A percentile compares a stretch with the other conserved stretches of the same genome.
Conservation (phyloP, 257 asterid species). For the Leonotis leonurus region DNA sequence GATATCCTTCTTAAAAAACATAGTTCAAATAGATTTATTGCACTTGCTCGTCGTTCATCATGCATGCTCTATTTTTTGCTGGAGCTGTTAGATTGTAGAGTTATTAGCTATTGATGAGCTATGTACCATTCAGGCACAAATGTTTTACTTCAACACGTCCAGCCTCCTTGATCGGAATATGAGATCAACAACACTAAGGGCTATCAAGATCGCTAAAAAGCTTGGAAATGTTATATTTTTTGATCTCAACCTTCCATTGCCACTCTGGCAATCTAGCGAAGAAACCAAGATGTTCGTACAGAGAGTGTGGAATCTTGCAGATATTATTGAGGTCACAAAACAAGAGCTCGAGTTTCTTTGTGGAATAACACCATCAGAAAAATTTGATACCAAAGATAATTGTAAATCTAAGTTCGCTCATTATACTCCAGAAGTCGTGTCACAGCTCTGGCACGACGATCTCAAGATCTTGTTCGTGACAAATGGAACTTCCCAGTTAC, state of each 20-base stretch:
- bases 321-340: constrained; percentile 80
- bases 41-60: background rate
- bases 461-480: constrained; percentile 86
- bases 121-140: constrained; percentile 54
- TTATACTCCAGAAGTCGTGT: constrained; percentile 63
- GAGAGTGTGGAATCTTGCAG: constrained; percentile 65
- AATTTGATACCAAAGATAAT: constrained; percentile 60
- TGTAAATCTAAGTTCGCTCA: constrained; percentile 68
- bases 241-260: constrained; percentile 80
- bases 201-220: constrained; percentile 59
- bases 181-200: constrained; percentile 66
- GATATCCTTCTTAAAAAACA: background rate
- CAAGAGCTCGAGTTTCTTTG: constrained; percentile 93
- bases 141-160: constrained; percentile 88
- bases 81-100: background rate
- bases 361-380: constrained; percentile 59
- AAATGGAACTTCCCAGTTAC: constrained; percentile 91
- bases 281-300: constrained; percentile 63
- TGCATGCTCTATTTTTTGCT: background rate
- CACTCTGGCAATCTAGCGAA: constrained; percentile 73
- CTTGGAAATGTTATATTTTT: constrained; percentile 68
- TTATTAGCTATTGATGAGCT: constrained; percentile 18
- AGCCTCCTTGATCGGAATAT: constrained; percentile 67
- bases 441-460: constrained; percentile 79
- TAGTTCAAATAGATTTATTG: background rate